These are phyloP conservation scores for Chaetomium tenue DNA, from an alignment of 495 filamentous ascomycete species.

Conservation along the genomic window DNA sequence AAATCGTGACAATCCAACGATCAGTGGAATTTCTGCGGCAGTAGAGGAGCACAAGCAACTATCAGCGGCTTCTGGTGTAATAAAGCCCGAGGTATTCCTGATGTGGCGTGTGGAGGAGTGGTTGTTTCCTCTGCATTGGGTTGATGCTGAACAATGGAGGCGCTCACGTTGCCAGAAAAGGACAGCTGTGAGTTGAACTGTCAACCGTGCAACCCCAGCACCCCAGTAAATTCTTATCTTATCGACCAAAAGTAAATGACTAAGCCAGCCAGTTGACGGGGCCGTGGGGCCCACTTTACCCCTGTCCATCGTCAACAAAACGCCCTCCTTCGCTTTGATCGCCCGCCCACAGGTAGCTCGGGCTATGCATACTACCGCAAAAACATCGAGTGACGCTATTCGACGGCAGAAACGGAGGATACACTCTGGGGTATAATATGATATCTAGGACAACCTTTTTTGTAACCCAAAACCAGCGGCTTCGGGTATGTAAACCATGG, in stretches of 20 bases:
- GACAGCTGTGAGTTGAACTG: slow-evolving; percentile 19
- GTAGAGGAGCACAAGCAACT: background rate
- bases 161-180: slow-evolving; percentile 16
- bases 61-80: background rate
- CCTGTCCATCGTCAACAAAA: background rate
- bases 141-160: background rate
- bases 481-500: too few species aligned
- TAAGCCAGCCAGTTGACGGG: background rate
- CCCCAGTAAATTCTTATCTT: slow-evolving; percentile 20
- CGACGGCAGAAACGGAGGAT: too few species aligned
- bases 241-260: slow-evolving; percentile 16
- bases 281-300: background rate
- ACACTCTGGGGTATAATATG: too few species aligned
- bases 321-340: too few species aligned
- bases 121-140: background rate
- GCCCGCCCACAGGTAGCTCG: too few species aligned
- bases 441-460: too few species aligned
- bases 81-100: background rate
- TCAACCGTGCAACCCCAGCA: background rate
- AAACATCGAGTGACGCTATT: too few species aligned
- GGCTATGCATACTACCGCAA: too few species aligned
- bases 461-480: too few species aligned
- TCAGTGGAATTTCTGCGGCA: background rate
- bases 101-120: background rate
- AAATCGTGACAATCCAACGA: background rate